phyloP scores from a whole-genome alignment of 2,329 filamentous ascomycete genomes.

The Cladosporium austrohemisphaericum region DNA sequence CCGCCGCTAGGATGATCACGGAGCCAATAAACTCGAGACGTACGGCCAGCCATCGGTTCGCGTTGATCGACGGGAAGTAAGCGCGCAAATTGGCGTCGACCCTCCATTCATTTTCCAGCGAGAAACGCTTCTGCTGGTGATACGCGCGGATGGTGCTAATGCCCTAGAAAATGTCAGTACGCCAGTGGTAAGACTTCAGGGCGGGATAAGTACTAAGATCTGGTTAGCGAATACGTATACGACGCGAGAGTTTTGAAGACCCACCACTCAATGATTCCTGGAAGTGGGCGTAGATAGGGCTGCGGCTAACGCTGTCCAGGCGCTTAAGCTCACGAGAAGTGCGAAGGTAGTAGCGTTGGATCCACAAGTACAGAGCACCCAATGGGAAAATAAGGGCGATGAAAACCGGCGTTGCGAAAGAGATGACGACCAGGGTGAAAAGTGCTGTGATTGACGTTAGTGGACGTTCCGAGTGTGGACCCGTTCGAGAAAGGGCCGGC shows the following conservation, averaged over 20 bases:
- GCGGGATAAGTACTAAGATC: not conserved
- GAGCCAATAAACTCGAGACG: conserved; percentile 94
- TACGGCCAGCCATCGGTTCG: conserved; percentile 85
- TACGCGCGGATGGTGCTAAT: conserved; percentile 95
- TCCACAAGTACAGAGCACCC: conserved; percentile 77
- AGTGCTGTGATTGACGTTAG: conserved; percentile 38
- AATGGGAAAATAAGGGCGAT: conserved; percentile 77
- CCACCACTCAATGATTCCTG: conserved; percentile 82
- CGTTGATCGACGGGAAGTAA: conserved; percentile 93
- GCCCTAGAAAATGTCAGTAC: conserved; percentile 34
- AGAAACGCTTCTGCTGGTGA: conserved; percentile 80
- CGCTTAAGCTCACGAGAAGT: conserved; percentile 96
- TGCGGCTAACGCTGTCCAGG: conserved; percentile 89
- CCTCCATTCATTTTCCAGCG: conserved; percentile 93
- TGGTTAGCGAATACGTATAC: not conserved
- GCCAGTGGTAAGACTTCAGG: not conserved
- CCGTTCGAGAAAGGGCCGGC: not conserved
- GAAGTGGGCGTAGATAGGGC: conserved; percentile 97
- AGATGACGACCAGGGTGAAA: conserved; percentile 86
- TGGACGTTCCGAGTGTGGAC: not conserved
- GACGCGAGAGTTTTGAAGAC: not conserved
- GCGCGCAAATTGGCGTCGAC: conserved; percentile 91
- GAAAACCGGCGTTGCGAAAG: conserved; percentile 75
- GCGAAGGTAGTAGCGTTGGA: conserved; percentile 93
- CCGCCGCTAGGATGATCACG: conserved; percentile 83